Conservation (phyloP, 2,329 filamentous ascomycete species). For the Penicillium sp. region DNA sequence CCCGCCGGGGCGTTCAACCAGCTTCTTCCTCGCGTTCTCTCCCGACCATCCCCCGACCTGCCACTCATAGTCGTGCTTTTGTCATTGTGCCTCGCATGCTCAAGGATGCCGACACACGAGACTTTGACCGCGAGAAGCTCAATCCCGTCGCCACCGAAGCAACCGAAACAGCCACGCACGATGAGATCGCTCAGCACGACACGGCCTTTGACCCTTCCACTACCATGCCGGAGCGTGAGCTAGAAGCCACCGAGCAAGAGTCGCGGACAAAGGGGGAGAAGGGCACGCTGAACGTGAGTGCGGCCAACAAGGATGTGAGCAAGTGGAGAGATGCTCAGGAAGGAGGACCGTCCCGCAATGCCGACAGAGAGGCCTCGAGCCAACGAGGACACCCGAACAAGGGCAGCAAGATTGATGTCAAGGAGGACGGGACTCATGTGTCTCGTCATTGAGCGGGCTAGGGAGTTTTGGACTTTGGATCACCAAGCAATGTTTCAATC, state of each 20-base stretch:
- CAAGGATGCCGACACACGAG: constrained; percentile 6
- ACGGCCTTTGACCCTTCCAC: constrained; percentile 64
- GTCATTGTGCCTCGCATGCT: constrained; percentile 7
- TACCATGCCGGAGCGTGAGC: constrained; percentile 59
- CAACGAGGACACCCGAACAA: constrained; percentile 34
- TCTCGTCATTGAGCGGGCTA: constrained; percentile 9
- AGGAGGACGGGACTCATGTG: constrained; percentile 22
- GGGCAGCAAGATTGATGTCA: constrained; percentile 24
- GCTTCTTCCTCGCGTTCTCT: not conserved
- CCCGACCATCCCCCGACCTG: not conserved
- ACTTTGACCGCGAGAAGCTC: constrained; percentile 53
- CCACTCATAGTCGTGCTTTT: constrained; percentile 2
- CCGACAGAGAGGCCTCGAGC: constrained; percentile 34
- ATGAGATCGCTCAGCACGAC: constrained; percentile 52
- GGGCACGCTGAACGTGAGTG: constrained; percentile 52
- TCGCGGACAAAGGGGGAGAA: constrained; percentile 33
- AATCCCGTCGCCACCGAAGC: constrained; percentile 62
- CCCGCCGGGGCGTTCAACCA: constrained; percentile 11
- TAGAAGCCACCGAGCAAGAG: constrained; percentile 32
- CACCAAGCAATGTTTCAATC: not conserved
- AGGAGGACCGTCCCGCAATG: constrained; percentile 39
- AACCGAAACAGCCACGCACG: constrained; percentile 60
- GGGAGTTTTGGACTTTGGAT: not conserved
- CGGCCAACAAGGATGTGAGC: constrained; percentile 55
- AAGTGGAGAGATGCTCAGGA: constrained; percentile 42